Percentiles rank a stretch among this genome's conserved stretches.
Evolutionary conservation across 305 asterid genomes (phyloP).

Genomic region (Solanum hybrid): DNA sequence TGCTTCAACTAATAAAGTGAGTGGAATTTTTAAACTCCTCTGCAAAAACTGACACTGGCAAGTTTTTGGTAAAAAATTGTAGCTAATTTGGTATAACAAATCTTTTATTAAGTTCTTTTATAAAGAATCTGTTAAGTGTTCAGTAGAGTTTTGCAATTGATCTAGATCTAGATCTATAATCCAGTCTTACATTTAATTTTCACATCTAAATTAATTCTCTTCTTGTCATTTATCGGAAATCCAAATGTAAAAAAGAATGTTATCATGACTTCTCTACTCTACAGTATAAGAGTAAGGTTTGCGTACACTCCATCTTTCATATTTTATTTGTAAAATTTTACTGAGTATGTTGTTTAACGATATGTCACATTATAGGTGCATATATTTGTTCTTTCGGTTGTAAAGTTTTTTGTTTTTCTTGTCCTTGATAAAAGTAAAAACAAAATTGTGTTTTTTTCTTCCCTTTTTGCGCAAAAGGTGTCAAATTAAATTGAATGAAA

Average conservation of each 20-base stretch:
- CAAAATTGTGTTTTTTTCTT: background rate
- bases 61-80: background rate
- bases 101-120: constrained; percentile 24
- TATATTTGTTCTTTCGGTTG: background rate
- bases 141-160: constrained; percentile 2
- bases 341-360: background rate
- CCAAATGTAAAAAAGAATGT: background rate
- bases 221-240: background rate
- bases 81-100: constrained; percentile 28
- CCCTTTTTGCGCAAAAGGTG: background rate
- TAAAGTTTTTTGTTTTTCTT: background rate
- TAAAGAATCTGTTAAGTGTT: constrained; percentile 4
- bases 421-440: background rate
- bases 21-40: constrained; percentile 8
- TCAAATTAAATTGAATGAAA: background rate
- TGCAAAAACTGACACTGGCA: constrained; percentile 15
- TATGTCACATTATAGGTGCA: background rate
- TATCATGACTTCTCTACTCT: background rate
- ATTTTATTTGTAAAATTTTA: no score
- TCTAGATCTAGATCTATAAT: constrained; percentile 52
- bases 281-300: background rate
- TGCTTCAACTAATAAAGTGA: constrained; percentile 11
- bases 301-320: background rate
- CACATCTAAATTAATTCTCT: background rate
- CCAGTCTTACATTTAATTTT: constrained; percentile 6